A percentile compares a stretch with the other conserved stretches of the same genome.
Conservation (phyloP, 306 rosid genomes). For the Castanea mollissima region DNA sequence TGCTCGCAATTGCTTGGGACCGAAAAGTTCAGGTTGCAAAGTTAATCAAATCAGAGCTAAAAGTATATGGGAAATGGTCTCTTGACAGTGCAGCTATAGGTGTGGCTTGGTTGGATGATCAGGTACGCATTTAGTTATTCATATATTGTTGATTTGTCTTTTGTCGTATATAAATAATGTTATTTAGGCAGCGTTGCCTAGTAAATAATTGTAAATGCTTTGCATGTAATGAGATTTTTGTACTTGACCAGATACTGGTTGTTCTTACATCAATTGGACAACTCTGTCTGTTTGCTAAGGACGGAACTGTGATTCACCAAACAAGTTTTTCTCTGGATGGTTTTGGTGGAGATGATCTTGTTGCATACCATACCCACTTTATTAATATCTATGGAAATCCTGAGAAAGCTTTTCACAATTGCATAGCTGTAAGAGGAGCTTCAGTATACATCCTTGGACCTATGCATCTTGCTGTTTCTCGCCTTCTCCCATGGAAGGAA, state of each 20-base stretch:
- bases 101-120: slow-evolving; percentile 96
- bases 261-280: slow-evolving; percentile 77
- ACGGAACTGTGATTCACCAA: slow-evolving; percentile 91
- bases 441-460: slow-evolving; percentile 87
- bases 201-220: background rate
- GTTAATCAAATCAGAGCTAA: slow-evolving; percentile 76
- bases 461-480: slow-evolving; percentile 70
- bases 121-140: slow-evolving; percentile 36
- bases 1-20: slow-evolving; percentile 99
- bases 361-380: slow-evolving; percentile 82
- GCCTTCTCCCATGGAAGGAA: slow-evolving; percentile 98
- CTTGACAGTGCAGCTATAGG: slow-evolving; percentile 89
- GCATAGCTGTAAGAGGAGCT: slow-evolving; percentile 88
- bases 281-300: slow-evolving; percentile 74
- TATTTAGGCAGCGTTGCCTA: slow-evolving; percentile 8
- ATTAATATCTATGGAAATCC: slow-evolving; percentile 79
- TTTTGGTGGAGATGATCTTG: slow-evolving; percentile 72
- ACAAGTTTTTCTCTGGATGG: slow-evolving; percentile 74
- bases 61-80: slow-evolving; percentile 81
- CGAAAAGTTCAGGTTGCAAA: slow-evolving; percentile 91
- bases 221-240: slow-evolving; percentile 24
- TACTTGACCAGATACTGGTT: slow-evolving; percentile 77
- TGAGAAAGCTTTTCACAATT: slow-evolving; percentile 91
- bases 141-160: slow-evolving; percentile 2
- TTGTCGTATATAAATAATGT: slow-evolving; percentile 12